Conservation (phyloP, 371 early-diverging fungal species). For the Paraphysoderma sedebokerense region DNA sequence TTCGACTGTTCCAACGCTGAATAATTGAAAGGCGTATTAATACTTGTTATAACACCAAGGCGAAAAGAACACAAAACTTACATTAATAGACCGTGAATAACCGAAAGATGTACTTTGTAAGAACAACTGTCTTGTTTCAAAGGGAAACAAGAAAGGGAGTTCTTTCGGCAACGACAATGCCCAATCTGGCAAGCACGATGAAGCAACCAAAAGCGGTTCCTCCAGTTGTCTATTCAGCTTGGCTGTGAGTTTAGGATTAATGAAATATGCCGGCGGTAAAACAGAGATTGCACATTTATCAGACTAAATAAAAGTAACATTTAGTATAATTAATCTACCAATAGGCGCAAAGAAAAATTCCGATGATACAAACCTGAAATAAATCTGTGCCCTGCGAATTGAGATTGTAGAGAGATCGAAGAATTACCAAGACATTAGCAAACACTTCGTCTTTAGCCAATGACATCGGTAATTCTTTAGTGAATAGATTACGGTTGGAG, state of each 20-base stretch:
- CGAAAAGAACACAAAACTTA: conserved; percentile 4
- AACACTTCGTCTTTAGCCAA: too few relatives aligned
- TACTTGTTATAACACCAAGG: too few relatives aligned
- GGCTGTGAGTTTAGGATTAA: conserved; percentile 60
- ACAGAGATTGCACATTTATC: too few relatives aligned
- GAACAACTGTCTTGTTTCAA: conserved; percentile 59
- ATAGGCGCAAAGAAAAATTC: too few relatives aligned
- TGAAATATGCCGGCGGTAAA: conserved; percentile 36
- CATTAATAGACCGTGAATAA: conserved; percentile 49
- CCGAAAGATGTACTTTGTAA: conserved; percentile 74
- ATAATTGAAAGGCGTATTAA: not conserved
- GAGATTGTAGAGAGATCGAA: too few relatives aligned
- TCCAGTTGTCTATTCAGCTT: conserved; percentile 70
- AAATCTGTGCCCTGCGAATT: too few relatives aligned
- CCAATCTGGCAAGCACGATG: conserved; percentile 65
- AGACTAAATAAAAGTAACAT: too few relatives aligned
- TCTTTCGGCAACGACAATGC: conserved; percentile 35
- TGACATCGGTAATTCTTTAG: too few relatives aligned
- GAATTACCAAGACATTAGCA: too few relatives aligned
- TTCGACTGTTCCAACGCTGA: conserved; percentile 1
- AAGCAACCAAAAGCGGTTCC: conserved; percentile 73
- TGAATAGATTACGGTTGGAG: too few relatives aligned
- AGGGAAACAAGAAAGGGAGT: conserved; percentile 67
- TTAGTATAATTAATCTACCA: too few relatives aligned
- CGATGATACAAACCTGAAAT: too few relatives aligned